These are phyloP conservation scores for Avena eriantha DNA, from an alignment of 176 grass and related monocot species.

Conservation along the genomic window DNA sequence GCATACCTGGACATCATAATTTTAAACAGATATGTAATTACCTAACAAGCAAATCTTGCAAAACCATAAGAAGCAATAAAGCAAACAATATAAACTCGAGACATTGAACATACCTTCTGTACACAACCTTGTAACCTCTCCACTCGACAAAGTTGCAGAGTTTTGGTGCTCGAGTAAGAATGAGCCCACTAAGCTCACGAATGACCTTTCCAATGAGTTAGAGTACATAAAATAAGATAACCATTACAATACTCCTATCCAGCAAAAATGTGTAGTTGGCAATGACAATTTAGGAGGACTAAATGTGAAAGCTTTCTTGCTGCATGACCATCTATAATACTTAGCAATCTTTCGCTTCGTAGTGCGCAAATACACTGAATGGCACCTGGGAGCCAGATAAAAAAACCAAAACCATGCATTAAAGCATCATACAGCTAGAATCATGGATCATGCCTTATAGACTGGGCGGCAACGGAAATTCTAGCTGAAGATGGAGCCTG, in stretches of 20 bases:
- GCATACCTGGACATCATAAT: constrained; percentile 72
- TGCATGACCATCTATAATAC: background rate
- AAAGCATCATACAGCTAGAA: background rate
- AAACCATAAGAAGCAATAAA: background rate
- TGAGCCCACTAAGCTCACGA: constrained; percentile 87
- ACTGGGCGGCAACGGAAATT: background rate
- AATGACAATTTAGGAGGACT: background rate
- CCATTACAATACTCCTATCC: background rate
- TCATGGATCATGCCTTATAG: background rate
- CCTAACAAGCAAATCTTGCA: constrained; percentile 2
- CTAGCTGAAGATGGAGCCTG: constrained; percentile 17
- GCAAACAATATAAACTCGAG: constrained; percentile 13
- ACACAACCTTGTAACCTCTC: constrained; percentile 95
- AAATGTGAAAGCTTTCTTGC: background rate
- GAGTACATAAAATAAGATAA: constrained; percentile 2
- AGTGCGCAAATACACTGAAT: background rate
- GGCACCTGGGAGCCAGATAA: background rate
- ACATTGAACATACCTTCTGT: constrained; percentile 71
- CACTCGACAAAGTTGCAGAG: constrained; percentile 99
- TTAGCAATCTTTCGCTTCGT: background rate
- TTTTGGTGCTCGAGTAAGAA: constrained; percentile 86
- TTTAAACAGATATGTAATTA: constrained; percentile 29
- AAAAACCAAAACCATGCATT: background rate
- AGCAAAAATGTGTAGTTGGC: constrained; percentile 19
- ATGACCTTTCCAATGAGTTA: constrained; percentile 65